Evolutionary conservation across 805 yeast genomes (phyloP).

Genomic region (Candida caryicola): DNA sequence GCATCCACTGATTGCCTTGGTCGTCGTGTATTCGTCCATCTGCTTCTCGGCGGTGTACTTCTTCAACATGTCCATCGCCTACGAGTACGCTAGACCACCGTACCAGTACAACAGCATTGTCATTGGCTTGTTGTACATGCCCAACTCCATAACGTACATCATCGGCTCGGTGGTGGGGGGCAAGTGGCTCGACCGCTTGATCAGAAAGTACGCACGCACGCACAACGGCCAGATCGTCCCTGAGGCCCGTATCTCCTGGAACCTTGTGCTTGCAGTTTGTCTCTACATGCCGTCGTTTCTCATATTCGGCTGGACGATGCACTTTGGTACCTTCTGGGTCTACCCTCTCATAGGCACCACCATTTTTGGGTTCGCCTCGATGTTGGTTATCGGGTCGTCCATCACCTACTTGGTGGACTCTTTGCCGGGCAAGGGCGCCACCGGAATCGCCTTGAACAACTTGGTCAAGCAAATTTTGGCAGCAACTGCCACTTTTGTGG

Average conservation of each 20-base stretch:
- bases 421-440: conserved; percentile 83
- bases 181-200: conserved; percentile 65
- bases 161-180: conserved; percentile 81
- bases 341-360: conserved; percentile 81
- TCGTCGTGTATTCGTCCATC: conserved; percentile 65
- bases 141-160: conserved; percentile 76
- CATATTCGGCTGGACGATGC: conserved; percentile 81
- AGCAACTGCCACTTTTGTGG: conserved; percentile 69
- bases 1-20: conserved; percentile 72
- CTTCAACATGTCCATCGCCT: conserved; percentile 70
- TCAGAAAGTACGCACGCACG: conserved; percentile 48
- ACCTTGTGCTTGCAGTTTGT: conserved; percentile 62
- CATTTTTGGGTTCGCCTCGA: conserved; percentile 74
- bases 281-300: conserved; percentile 63
- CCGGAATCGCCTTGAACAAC: conserved; percentile 83
- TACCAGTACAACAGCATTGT: conserved; percentile 65
- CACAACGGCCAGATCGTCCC: conserved; percentile 69
- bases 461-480: conserved; percentile 71
- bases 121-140: conserved; percentile 75
- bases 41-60: conserved; percentile 69
- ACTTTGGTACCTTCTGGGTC: conserved; percentile 67
- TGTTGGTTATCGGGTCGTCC: conserved; percentile 80
- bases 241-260: conserved; percentile 76
- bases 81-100: conserved; percentile 59
- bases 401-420: conserved; percentile 80